Base-by-base conservation (phyloP, 2,329 filamentous ascomycete species). In the Fusarium caatingaense region DNA sequence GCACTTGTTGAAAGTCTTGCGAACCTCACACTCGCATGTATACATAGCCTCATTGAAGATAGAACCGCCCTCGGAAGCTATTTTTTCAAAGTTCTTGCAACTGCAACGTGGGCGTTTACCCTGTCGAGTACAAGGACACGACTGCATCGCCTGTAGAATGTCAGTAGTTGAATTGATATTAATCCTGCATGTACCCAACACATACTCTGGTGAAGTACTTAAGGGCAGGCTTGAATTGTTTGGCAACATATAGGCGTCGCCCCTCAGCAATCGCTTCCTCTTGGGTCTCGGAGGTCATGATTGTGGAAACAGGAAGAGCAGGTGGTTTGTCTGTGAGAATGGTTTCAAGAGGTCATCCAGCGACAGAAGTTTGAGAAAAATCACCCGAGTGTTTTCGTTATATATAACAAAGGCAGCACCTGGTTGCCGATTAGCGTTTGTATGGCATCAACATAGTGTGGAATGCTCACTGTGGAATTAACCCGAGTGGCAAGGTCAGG, bases 11-110 rank as follows among this genome's bases (percentile, higher is more conserved):
- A 82, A 83, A 4, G 66, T 79, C 45, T 74, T 79, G 15, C 79
- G 77, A 8, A 80, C 78, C 5, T 63, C 55, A 59, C 82, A 83
- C 6, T 60, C 71, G 69, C 82, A 83, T 12, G 75, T 78, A 56
- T 80, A 78, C 77, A 82, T 81, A 48, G 80, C 81, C 68, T 83
- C 81, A 5, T 80, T 72, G 65, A 82, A 82, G 25, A 83, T 79
- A n/a, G 78, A 80, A 13, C 76, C 78, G 30, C 75, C 73, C 30
- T 78, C 72, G 3, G 54, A 57, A 5, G 76, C 79, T 13, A 79
- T 73, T 25, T 75, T 73, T 45, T 81, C 78, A 44, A 78, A 83
- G 59, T 82, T 71, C 63, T 83, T 83, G 69, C 81, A 83, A 8
- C 64, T 67, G 71, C 81, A 83, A 28, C 80, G 76, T 21, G 78